phyloP scores from a whole-genome alignment of 2,329 filamentous ascomycete genomes.

The Colletotrichum viniferum region DNA sequence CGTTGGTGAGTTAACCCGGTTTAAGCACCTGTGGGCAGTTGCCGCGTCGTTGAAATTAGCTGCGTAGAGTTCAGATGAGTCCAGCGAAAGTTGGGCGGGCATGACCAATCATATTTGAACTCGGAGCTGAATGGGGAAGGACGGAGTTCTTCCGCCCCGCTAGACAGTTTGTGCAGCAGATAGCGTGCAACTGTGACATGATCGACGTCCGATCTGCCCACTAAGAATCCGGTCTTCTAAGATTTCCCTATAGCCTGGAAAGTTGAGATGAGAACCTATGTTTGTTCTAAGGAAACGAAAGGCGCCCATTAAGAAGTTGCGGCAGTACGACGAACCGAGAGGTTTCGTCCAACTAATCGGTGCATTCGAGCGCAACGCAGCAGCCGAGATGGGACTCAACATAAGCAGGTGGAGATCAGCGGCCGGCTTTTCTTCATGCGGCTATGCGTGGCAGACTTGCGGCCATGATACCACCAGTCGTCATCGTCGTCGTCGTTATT shows the following conservation, averaged over 20 bases:
- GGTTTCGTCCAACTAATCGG: too few relatives aligned
- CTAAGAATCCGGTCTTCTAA: too few relatives aligned
- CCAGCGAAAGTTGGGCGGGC: neutral
- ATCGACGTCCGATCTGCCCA: neutral
- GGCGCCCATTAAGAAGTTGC: too few relatives aligned
- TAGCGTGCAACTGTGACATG: neutral
- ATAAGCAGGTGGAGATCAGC: too few relatives aligned
- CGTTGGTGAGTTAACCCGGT: neutral
- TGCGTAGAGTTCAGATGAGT: neutral
- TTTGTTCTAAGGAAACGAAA: too few relatives aligned
- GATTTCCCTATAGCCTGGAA: too few relatives aligned
- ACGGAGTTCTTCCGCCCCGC: neutral
- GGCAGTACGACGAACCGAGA: too few relatives aligned
- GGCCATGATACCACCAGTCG: neutral
- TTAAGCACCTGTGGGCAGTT: neutral
- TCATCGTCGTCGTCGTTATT: neutral
- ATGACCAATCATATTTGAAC: neutral
- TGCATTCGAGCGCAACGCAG: too few relatives aligned
- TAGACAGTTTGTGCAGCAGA: neutral
- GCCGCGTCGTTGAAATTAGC: neutral
- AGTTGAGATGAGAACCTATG: too few relatives aligned
- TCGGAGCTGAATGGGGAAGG: neutral
- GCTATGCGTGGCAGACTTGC: neutral
- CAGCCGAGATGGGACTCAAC: too few relatives aligned
- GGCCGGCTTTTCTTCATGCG: neutral